Base-by-base conservation (phyloP, 164 flowering plant species). In the Kingdonia uniflora region DNA sequence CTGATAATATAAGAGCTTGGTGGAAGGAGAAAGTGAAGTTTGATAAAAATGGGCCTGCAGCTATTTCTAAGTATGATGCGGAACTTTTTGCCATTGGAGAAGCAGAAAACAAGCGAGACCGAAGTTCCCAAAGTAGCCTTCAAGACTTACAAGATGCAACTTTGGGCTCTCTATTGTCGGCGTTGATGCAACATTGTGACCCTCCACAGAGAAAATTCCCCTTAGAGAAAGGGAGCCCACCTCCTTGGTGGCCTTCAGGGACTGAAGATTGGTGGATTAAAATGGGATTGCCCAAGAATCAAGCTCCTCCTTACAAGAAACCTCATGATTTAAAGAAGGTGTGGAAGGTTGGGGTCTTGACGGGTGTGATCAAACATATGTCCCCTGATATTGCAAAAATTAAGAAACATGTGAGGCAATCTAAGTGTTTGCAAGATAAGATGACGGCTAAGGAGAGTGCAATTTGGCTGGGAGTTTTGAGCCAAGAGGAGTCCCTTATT, bases 401-500 rank as follows among this genome's bases (percentile, higher is more conserved):
- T 0, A 50, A 33, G 20, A 50, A 17, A 17, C 25, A 24, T 11
- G 21, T 50, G 29, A 24, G 40, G 40, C 53, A 50, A 16, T 50
- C 53, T 6, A 51, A 51, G 55, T 35, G 42, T 19, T 51, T 51
- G 15, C 55, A 51, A 37, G 42, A 51, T 51, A 51, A 29, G 19
- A 49, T 49, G 52, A 49, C 39, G 1, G 52, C 52, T 11, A 49
- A 49, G 52, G 52, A 49, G 23, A 37, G 42, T 51, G 55, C 55
- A 37, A 35, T 26, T 7, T 50, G 53, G 40, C 14, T 33, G 17
- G 33, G 53, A 29, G 20, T 50, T 29, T 16, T 50, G 14, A 33
- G 19, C 13, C 53, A 29, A 29, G 53, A 50, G 17, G 41, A 50
- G 66, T 61, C 80, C 20, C 60, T 71, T 12, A 63, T 75, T 22